Base-by-base conservation (phyloP, 2,329 filamentous ascomycete species). In the Stromatinia cepivora region DNA sequence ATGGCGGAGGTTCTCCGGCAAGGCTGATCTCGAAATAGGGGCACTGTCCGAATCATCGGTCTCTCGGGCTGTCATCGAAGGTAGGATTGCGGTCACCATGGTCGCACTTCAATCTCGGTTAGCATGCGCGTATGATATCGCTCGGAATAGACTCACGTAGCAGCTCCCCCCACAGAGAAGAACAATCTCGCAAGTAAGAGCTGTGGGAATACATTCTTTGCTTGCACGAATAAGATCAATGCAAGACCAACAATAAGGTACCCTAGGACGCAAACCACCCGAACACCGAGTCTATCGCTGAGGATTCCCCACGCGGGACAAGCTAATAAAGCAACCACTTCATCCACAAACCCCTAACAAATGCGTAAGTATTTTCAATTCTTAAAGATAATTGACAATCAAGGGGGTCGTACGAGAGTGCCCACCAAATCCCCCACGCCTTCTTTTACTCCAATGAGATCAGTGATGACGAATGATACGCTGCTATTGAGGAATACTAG, bases 11-110 rank as follows among this genome's bases (percentile, higher is more conserved):
- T 69, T 68, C 58, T 74, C 54, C 73, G 77, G 42, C 53, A 59
- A 70, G 59, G 67, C 39, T 67, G 66, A 36, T 67, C 69, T 45
- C 59, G 68, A 61, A 34, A 63, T 56, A 61, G 61, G 20, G 28
- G 53, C 59, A 71, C 74, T 77, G 71, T 70, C 50, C 65, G 63
- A 70, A 76, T 71, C 66, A 72, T 70, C 61, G 65, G 45, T 66
- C 64, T 74, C 72, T 69, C 69, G 74, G 72, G 86, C 85, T 7
- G 87, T 89, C 73, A 90, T 80, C 15, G 86, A 89, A 1, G 95
- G 95, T 34, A 99, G 84, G 58, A 97, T 93, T 4, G 95, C 95
- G 11, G 95, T 98, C 28, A 99, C 95, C 95, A 99, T 99, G 1
- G 95, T 98, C 20, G 93, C 86, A 7, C 86, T 88, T 68, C 15